phyloP scores from a whole-genome alignment of 2,329 filamentous ascomycete species.

The Penicillium hesseltinei region DNA sequence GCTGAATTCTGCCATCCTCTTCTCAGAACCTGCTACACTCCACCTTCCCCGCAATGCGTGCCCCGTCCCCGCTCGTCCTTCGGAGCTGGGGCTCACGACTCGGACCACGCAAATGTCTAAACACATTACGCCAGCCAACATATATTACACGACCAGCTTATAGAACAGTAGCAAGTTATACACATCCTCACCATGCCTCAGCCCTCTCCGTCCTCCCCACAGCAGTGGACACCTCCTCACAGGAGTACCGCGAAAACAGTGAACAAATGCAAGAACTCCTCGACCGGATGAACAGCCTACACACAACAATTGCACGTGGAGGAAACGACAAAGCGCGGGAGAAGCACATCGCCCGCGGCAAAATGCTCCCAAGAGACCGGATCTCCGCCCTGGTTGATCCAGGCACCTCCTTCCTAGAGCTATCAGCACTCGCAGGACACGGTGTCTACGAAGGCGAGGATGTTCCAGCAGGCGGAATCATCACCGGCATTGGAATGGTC shows the following conservation, averaged over 20 bases:
- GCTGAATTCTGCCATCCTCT: background rate
- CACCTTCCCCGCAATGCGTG: constrained; percentile 37
- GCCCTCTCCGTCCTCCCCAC: constrained; percentile 79
- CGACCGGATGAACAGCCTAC: constrained; percentile 65
- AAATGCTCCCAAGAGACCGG: constrained; percentile 91
- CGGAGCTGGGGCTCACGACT: constrained; percentile 37
- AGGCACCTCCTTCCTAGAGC: constrained; percentile 84
- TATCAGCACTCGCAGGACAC: constrained; percentile 88
- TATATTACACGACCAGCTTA: constrained; percentile 11
- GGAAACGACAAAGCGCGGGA: constrained; percentile 78
- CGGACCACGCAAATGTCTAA: constrained; percentile 13
- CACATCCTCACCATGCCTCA: constrained; percentile 74
- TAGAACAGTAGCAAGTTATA: constrained; percentile 68
- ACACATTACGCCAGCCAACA: constrained; percentile 2
- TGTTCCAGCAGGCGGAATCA: constrained; percentile 84
- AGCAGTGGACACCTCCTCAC: constrained; percentile 70
- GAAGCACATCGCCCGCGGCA: constrained; percentile 82
- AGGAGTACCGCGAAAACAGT: constrained; percentile 79
- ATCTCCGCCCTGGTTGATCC: constrained; percentile 84
- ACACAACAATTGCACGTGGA: constrained; percentile 69
- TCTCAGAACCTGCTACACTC: constrained; percentile 1
- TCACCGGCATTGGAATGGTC: constrained; percentile 86
- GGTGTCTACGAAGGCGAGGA: constrained; percentile 83
- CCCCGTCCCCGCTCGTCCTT: constrained; percentile 39
- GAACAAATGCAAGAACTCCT: constrained; percentile 73